A percentile compares a stretch with the other conserved stretches of the same genome.
Evolutionary conservation across 1,139 yeast genomes (phyloP).

Genomic region (Candida smagusa): DNA sequence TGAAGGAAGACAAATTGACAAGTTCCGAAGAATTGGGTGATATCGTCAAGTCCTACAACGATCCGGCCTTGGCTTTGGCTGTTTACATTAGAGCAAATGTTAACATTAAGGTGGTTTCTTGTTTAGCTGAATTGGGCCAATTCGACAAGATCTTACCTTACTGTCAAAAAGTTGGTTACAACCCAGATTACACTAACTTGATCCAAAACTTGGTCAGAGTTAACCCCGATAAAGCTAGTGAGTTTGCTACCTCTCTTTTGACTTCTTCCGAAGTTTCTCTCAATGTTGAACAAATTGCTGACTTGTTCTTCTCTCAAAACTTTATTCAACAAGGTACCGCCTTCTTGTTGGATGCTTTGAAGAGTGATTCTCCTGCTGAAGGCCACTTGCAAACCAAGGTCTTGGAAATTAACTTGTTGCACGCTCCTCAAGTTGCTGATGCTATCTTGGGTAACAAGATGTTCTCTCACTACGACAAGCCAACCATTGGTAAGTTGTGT

Average conservation of each 20-base stretch:
- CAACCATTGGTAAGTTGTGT: slow-evolving; percentile 85
- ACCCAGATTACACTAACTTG: slow-evolving; percentile 87
- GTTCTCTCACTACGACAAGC: slow-evolving; percentile 94
- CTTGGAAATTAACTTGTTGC: slow-evolving; percentile 85
- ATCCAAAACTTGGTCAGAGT: slow-evolving; percentile 88
- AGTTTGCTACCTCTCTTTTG: slow-evolving; percentile 86
- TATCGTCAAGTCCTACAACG: slow-evolving; percentile 79
- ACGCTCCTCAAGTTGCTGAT: slow-evolving; percentile 99
- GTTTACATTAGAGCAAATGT: slow-evolving; percentile 84
- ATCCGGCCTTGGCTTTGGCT: slow-evolving; percentile 81
- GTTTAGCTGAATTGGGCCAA: slow-evolving; percentile 93
- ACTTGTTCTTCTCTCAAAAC: slow-evolving; percentile 91
- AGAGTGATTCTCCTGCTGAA: slow-evolving; percentile 90
- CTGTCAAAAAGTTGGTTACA: slow-evolving; percentile 83
- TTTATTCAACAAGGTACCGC: slow-evolving; percentile 98
- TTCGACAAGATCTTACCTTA: slow-evolving; percentile 94
- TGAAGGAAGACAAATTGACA: slow-evolving; percentile 90
- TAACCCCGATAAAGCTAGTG: slow-evolving; percentile 97
- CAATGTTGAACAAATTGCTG: slow-evolving; percentile 85
- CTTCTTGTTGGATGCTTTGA: slow-evolving; percentile 92
- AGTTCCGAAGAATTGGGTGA: slow-evolving; percentile 97
- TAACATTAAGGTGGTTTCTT: slow-evolving; percentile 87
- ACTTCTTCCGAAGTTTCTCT: slow-evolving; percentile 60
- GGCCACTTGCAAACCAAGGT: slow-evolving; percentile 95
- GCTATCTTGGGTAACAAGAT: slow-evolving; percentile 94